A percentile compares a stretch with the other conserved stretches of the same genome.
These are phyloP conservation scores for Cylindrodendrum hubeiense DNA, from an alignment of 2,329 filamentous ascomycete species.

Conservation along the genomic window DNA sequence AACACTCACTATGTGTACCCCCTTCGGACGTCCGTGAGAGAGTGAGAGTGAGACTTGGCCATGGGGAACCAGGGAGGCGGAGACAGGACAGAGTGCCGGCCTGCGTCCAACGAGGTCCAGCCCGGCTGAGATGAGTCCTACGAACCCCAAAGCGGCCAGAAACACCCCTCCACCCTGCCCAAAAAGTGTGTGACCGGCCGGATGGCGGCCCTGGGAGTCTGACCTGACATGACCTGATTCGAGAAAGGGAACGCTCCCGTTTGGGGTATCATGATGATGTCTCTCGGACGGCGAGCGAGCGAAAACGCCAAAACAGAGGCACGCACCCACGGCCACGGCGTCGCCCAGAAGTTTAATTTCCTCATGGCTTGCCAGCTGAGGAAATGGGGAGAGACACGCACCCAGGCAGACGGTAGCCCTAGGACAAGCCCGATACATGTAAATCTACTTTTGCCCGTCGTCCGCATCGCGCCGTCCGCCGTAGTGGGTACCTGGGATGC, in stretches of 20 bases:
- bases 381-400: background rate
- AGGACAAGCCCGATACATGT: background rate
- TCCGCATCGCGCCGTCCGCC: conserved; percentile 4
- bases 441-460: conserved; percentile 16
- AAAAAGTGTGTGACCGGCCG: conserved; percentile 19
- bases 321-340: background rate
- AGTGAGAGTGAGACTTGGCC: background rate
- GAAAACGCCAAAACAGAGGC: conserved; percentile 2
- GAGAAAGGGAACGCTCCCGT: conserved; percentile 9
- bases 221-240: conserved; percentile 24
- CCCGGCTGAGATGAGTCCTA: conserved; percentile 15
- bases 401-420: conserved; percentile 8
- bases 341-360: background rate
- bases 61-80: conserved; percentile 8
- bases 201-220: conserved; percentile 2
- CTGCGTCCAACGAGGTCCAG: background rate
- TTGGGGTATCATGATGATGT: conserved; percentile 9
- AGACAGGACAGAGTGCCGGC: conserved; percentile 3
- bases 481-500: conserved; percentile 20
- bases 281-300: conserved; percentile 8
- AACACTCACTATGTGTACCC: background rate
- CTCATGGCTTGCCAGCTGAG: background rate
- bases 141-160: conserved; percentile 12
- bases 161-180: conserved; percentile 14
- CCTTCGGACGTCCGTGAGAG: background rate